A percentile compares a stretch with the other conserved stretches of the same genome.
Evolutionary conservation across 768 basidiomycete genomes (phyloP).

Genomic region (Mycena pura): DNA sequence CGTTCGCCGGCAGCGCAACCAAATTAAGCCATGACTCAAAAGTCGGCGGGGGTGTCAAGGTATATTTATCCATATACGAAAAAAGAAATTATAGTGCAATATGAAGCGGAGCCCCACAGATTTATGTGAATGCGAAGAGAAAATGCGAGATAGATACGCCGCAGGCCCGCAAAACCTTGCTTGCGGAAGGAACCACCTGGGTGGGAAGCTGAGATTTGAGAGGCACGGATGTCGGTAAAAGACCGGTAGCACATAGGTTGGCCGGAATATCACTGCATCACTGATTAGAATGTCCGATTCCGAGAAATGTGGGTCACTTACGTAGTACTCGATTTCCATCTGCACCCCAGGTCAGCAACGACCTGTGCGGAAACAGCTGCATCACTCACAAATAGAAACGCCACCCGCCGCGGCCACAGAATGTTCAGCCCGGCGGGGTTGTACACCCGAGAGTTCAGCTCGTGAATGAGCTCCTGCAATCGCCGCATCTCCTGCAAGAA

Average conservation of each 20-base stretch:
- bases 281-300: constrained; percentile 7
- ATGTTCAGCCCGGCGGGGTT: constrained; percentile 90
- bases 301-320: constrained; percentile 49
- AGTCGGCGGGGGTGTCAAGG: too few relatives aligned
- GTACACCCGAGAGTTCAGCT: constrained; percentile 75
- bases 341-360: constrained; percentile 37
- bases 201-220: too few relatives aligned
- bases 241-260: constrained; percentile 15
- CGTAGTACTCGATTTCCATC: constrained; percentile 97
- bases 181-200: not conserved
- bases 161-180: constrained; percentile 3
- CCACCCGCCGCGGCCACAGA: constrained; percentile 83
- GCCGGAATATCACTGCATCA: constrained; percentile 11
- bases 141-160: constrained; percentile 3
- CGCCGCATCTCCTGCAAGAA: constrained; percentile 74
- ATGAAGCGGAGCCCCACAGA: constrained; percentile 4
- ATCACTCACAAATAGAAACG: constrained; percentile 87
- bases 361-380: not conserved
- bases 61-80: too few relatives aligned
- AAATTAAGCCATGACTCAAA: not conserved
- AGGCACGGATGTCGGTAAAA: constrained; percentile 1
- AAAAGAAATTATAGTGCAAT: constrained; percentile 1
- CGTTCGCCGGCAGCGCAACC: not conserved
- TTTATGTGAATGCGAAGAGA: constrained; percentile 19
- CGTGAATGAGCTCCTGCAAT: constrained; percentile 65